Base-by-base conservation (phyloP, 202 grass and related monocot genomes). In the Zizania palustris region DNA sequence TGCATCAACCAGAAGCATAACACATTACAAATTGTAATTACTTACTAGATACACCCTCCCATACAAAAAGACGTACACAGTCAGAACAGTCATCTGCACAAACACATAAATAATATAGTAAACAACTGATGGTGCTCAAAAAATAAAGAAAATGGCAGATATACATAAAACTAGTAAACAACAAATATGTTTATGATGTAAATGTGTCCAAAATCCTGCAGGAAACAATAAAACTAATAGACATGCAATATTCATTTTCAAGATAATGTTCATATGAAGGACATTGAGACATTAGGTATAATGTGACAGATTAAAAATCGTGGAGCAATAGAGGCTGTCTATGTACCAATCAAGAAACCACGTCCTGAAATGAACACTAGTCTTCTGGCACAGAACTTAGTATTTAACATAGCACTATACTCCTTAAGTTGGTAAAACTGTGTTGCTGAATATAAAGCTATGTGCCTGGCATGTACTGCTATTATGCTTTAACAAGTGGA, bases 1-100 rank as follows among this genome's bases (percentile, higher is more conserved):
- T 43, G 28, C 85, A 73, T 40, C 37, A 28, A 28, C 37, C 28
- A 73, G 53, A 44, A 73, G 53, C n/a, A 68, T 19, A 28, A 61
- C 62, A 21, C 7, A 66, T 48, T 69, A 28, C 46, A 68, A 63
- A 59, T 42, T 73, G 11, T 16, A 40, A 78, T 56, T 70, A 69
- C 69, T 82, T 86, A 97, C 94, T 79, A 97, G 79, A 72, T 97
- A 97, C 10, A 97, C 88, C 60, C 94, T 84, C 75, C 94, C 94
- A 37, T 97, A 97, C 64, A 97, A 90, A 82, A 93, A 97, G 70
- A 97, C 79, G 53, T 97, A 97, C 54, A 97, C 82, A 36, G 94
- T 97, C 70, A 93, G 76, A 82, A 93, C 94, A 51, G 94, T 97
- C 84, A 91, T 91, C 94, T 97, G 91, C 64, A 86, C 19, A 5